A percentile compares a stretch with the other conserved stretches of the same genome.
Evolutionary conservation across 495 filamentous ascomycete species (phyloP).

Genomic region (Cercophora newfieldiana): DNA sequence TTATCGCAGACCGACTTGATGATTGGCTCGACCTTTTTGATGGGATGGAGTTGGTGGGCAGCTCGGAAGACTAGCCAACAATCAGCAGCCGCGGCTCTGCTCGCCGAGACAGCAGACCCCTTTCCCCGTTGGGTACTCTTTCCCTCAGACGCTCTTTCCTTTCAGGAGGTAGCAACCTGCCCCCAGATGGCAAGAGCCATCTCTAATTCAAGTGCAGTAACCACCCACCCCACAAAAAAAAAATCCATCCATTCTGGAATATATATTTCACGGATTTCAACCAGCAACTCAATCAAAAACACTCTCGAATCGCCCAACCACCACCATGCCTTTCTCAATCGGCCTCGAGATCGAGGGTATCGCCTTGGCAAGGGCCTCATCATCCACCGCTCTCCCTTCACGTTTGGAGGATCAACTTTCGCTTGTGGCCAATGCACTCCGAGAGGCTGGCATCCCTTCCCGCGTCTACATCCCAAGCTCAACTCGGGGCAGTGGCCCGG

Average conservation of each 20-base stretch:
- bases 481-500: conserved; percentile 3
- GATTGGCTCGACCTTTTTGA: conserved; percentile 27
- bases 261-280: conserved; percentile 5
- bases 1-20: conserved; percentile 19
- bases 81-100: not conserved
- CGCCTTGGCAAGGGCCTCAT: conserved; percentile 1
- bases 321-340: conserved; percentile 5
- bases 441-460: not conserved
- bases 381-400: conserved; percentile 4
- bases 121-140: conserved; percentile 1
- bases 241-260: conserved; percentile 1
- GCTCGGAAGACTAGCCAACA: conserved; percentile 2
- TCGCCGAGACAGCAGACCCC: not conserved
- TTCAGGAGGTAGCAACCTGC: not conserved
- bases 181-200: not conserved
- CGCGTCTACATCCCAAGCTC: not conserved
- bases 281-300: not conserved
- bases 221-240: conserved; percentile 3
- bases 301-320: conserved; percentile 1
- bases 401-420: conserved; percentile 5
- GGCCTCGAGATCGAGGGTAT: conserved; percentile 2
- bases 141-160: conserved; percentile 5
- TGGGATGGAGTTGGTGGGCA: conserved; percentile 21
- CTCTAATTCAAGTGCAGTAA: conserved; percentile 4
- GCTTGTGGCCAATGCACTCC: conserved; percentile 4